Conservation (phyloP, 106 monocot species). For the Dendrobium catenatum region DNA sequence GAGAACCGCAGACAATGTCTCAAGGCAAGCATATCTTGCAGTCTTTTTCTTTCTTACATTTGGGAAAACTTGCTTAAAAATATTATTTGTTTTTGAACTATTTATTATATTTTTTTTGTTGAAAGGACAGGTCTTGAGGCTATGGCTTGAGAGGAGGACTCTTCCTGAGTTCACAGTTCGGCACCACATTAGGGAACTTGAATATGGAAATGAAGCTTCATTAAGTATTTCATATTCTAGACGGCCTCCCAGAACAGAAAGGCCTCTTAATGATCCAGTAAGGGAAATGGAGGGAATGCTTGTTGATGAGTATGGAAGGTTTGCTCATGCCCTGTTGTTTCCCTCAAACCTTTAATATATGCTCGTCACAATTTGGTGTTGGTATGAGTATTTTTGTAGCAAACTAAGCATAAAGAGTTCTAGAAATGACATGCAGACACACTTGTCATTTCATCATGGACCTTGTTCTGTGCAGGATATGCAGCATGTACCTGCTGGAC, state of each 20-base stretch:
- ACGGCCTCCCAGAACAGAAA: constrained; percentile 63
- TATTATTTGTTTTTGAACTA: neutral
- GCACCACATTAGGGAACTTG: constrained; percentile 76
- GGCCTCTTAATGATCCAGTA: constrained; percentile 79
- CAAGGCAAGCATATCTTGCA: constrained; percentile 49
- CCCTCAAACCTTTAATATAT: neutral
- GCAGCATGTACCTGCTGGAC: neutral
- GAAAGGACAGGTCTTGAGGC: constrained; percentile 65
- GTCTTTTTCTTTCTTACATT: neutral
- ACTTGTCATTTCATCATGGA: neutral
- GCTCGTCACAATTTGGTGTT: neutral
- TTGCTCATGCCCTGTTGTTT: neutral
- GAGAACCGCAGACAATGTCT: constrained; percentile 94
- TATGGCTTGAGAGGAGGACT: constrained; percentile 89
- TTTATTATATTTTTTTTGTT: neutral
- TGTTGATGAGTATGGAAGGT: constrained; percentile 99
- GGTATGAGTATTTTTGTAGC: neutral
- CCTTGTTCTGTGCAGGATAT: neutral
- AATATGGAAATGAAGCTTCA: constrained; percentile 49
- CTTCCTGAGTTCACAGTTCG: constrained; percentile 66
- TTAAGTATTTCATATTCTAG: constrained; percentile 46
- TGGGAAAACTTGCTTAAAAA: neutral
- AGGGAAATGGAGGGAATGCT: constrained; percentile 97
- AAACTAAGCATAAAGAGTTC: neutral
- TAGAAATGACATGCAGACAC: neutral